phyloP scores from a whole-genome alignment of 2,329 filamentous ascomycete genomes.

The Plenodomus biglobosus region DNA sequence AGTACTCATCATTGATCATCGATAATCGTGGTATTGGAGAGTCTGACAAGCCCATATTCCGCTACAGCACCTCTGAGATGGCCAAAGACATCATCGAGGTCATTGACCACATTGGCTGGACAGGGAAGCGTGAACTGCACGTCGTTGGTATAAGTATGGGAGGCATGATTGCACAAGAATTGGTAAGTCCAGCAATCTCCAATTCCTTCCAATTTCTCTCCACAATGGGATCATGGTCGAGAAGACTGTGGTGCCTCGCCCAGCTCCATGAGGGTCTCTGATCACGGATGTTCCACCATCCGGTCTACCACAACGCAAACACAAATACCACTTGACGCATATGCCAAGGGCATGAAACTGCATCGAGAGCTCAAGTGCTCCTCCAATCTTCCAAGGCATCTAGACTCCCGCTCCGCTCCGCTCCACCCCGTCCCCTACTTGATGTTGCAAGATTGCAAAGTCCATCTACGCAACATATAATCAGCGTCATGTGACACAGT shows the following conservation, averaged over 20 bases:
- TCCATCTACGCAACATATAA: neutral
- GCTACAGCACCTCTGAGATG: conserved; percentile 85
- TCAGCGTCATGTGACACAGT: neutral
- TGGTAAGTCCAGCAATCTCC: conserved; percentile 50
- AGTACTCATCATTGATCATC: conserved; percentile 73
- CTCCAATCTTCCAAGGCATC: conserved; percentile 22
- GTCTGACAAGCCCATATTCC: conserved; percentile 72
- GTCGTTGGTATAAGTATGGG: conserved; percentile 80
- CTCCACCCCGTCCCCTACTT: conserved; percentile 20
- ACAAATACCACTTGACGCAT: conserved; percentile 10
- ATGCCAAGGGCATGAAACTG: conserved; percentile 19
- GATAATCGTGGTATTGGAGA: conserved; percentile 86
- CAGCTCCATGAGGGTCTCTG: neutral
- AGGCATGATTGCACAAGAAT: conserved; percentile 89
- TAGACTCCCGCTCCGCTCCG: conserved; percentile 21
- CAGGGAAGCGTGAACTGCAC: conserved; percentile 60
- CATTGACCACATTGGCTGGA: conserved; percentile 70
- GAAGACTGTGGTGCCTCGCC: conserved; percentile 2
- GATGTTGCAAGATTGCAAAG: neutral
- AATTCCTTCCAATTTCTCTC: conserved; percentile 1
- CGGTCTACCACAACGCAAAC: conserved; percentile 23
- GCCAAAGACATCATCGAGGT: conserved; percentile 75
- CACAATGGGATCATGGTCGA: conserved; percentile 17
- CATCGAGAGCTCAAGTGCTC: conserved; percentile 13
- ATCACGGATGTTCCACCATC: conserved; percentile 21